Conservation (phyloP, 176 grass and related monocot genomes). For the Lolium multiflorum region DNA sequence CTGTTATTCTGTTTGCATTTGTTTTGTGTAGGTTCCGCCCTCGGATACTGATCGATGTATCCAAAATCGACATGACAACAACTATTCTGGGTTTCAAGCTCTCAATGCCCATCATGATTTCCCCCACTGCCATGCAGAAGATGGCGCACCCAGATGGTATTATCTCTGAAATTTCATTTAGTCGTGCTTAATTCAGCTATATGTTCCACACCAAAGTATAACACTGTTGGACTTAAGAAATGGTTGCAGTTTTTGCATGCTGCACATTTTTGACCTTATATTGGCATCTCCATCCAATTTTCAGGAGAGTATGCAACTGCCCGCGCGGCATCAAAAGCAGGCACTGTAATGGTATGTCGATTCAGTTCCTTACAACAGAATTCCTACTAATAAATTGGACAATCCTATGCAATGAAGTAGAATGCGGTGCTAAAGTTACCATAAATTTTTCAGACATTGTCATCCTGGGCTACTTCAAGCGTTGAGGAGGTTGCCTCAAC, state of each 20-base stretch:
- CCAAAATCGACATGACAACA: slow-evolving; percentile 86
- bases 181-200: neutral
- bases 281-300: slow-evolving; percentile 33
- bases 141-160: slow-evolving; percentile 98
- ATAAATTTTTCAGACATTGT: slow-evolving; percentile 73
- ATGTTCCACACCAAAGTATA: neutral
- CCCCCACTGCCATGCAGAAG: slow-evolving; percentile 92
- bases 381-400: slow-evolving; percentile 3
- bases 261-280: slow-evolving; percentile 10
- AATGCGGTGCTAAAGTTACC: neutral
- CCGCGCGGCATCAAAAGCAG: slow-evolving; percentile 77
- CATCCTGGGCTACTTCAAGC: slow-evolving; percentile 98
- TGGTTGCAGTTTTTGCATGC: neutral
- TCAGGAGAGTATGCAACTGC: slow-evolving; percentile 93
- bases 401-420: neutral
- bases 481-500: slow-evolving; percentile 98
- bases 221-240: neutral
- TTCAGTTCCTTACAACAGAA: neutral
- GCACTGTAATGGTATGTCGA: slow-evolving; percentile 85
- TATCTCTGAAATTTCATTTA: neutral
- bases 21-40: slow-evolving; percentile 77
- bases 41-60: slow-evolving; percentile 93
- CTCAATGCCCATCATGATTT: slow-evolving; percentile 98
- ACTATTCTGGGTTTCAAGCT: slow-evolving; percentile 94
- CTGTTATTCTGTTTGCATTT: neutral